Percentiles rank a stretch among this genome's conserved stretches.
Evolutionary conservation across 2,329 filamentous ascomycete genomes (phyloP).

Genomic region (Pseudopyrenochaeta lycopersici): DNA sequence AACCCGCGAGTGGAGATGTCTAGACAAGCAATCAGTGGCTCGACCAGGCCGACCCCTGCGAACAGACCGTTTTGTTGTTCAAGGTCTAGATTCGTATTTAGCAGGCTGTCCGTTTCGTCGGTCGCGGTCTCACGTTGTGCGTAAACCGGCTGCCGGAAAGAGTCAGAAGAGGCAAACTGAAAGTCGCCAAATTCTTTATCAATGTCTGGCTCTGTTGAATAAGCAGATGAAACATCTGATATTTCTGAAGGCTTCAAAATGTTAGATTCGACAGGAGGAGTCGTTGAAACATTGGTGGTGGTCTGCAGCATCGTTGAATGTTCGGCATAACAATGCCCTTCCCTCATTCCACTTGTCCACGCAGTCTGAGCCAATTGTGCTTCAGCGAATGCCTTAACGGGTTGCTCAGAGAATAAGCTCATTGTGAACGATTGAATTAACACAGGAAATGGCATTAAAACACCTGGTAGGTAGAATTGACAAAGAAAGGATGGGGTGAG

Average conservation of each 20-base stretch:
- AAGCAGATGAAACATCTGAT: not conserved
- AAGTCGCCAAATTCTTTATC: conserved; percentile 19
- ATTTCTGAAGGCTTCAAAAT: too few species aligned
- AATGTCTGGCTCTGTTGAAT: not conserved
- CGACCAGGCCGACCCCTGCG: conserved; percentile 7
- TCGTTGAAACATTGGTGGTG: not conserved
- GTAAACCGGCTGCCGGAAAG: conserved; percentile 7
- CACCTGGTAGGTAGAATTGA: too few species aligned
- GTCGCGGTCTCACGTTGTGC: not conserved
- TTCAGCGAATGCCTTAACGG: too few species aligned
- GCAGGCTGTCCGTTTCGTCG: not conserved
- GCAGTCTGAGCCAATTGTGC: too few species aligned
- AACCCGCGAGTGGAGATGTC: conserved; percentile 9
- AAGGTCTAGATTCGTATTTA: not conserved
- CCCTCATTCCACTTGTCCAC: too few species aligned
- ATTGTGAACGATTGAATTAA: too few species aligned
- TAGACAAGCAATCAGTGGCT: conserved; percentile 1
- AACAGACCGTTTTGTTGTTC: conserved; percentile 6
- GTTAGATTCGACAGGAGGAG: not conserved
- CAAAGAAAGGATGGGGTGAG: too few species aligned
- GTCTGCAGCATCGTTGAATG: not conserved
- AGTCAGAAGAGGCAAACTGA: conserved; percentile 3
- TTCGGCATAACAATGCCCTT: too few species aligned
- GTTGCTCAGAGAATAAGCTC: too few species aligned
- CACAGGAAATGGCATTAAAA: too few species aligned